Conservation (phyloP, 768 basidiomycete species). For the Panus rudis region DNA sequence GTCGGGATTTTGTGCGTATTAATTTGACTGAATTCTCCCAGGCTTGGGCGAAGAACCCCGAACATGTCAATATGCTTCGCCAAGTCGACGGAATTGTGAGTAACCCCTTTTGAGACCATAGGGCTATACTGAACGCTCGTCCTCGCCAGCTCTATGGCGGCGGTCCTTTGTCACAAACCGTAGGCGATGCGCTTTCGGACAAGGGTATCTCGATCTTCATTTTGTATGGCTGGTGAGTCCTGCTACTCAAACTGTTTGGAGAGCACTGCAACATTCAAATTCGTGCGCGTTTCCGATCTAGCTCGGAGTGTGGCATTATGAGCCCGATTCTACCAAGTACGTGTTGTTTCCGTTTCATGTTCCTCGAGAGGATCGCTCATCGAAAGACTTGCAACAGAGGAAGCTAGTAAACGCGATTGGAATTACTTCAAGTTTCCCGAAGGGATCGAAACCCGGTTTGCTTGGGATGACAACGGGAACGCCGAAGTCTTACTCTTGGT, state of each 20-base stretch:
- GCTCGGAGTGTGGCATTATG: neutral
- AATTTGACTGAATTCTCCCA: slow-evolving; percentile 2
- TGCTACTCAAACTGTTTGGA: too few relatives aligned
- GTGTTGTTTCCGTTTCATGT: too few relatives aligned
- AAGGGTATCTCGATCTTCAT: slow-evolving; percentile 7
- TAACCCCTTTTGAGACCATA: neutral
- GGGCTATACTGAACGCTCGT: neutral
- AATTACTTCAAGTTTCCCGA: neutral
- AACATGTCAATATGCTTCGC: slow-evolving; percentile 12
- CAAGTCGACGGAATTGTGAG: slow-evolving; percentile 9
- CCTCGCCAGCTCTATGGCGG: slow-evolving; percentile 13
- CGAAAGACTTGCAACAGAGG: too few relatives aligned
- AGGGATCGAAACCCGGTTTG: neutral
- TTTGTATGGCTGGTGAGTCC: slow-evolving; percentile 11
- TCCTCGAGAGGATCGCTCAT: too few relatives aligned
- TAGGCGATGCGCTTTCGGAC: slow-evolving; percentile 7
- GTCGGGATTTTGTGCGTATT: neutral
- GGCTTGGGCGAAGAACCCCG: slow-evolving; percentile 22
- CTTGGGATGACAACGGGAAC: neutral
- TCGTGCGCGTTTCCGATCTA: too few relatives aligned
- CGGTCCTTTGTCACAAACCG: slow-evolving; percentile 9
- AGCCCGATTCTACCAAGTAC: neutral
- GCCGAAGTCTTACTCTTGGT: neutral
- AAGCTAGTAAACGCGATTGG: neutral
- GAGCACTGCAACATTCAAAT: too few relatives aligned